Conservation (phyloP, 2,329 filamentous ascomycete species). For the Dactylonectria macrodidyma region DNA sequence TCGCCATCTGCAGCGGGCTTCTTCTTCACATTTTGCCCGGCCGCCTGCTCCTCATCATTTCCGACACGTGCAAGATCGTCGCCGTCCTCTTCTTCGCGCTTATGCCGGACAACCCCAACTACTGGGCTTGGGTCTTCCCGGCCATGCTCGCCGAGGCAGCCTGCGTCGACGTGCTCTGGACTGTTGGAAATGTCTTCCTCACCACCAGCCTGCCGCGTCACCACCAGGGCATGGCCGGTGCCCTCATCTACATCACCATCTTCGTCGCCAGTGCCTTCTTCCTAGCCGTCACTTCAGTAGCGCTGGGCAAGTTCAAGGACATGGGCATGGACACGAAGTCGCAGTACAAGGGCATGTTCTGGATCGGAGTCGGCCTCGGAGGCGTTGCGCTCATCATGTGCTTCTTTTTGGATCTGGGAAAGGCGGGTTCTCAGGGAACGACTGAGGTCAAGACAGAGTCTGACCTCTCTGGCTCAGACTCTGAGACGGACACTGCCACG, state of each 20-base stretch:
- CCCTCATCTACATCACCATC: conserved; percentile 72
- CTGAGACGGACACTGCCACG: conserved; percentile 11
- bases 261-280: conserved; percentile 75
- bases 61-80: conserved; percentile 65
- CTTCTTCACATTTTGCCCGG: conserved; percentile 69
- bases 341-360: conserved; percentile 74
- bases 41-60: conserved; percentile 65
- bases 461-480: conserved; percentile 14
- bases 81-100: conserved; percentile 69
- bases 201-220: conserved; percentile 72
- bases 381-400: conserved; percentile 61
- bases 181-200: conserved; percentile 76
- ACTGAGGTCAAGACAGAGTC: conserved; percentile 36
- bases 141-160: conserved; percentile 71
- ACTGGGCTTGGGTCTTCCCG: conserved; percentile 76
- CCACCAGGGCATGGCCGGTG: conserved; percentile 75
- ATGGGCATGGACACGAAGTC: conserved; percentile 56
- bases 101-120: conserved; percentile 65
- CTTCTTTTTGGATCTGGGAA: conserved; percentile 45
- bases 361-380: conserved; percentile 70
- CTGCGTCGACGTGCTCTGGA: conserved; percentile 77
- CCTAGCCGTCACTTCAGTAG: conserved; percentile 74
- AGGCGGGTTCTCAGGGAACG: conserved; percentile 42
- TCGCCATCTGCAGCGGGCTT: conserved; percentile 66
- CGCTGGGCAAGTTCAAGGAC: conserved; percentile 56